Evolutionary conservation across 2,329 filamentous ascomycete species (phyloP).

Genomic region (Colletotrichum sp.): DNA sequence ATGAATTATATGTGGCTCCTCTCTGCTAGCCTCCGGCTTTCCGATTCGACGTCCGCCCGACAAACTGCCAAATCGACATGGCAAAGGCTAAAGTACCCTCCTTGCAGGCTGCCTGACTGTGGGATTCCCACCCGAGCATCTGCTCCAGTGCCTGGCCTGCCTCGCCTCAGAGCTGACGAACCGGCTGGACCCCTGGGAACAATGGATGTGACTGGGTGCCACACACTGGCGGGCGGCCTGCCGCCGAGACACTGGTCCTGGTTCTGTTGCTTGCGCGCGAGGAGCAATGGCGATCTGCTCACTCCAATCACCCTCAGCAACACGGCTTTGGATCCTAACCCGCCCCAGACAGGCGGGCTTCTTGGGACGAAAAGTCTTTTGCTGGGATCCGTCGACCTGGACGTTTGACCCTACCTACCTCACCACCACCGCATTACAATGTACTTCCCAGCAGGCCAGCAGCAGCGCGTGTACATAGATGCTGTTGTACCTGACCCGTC

Average conservation of each 20-base stretch:
- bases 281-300: slow-evolving; percentile 1
- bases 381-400: slow-evolving; percentile 4
- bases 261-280: neutral
- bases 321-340: neutral
- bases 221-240: neutral
- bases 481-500: neutral
- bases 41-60: slow-evolving; percentile 1
- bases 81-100: neutral
- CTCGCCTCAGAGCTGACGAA: neutral
- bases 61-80: neutral
- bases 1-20: neutral
- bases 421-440: neutral
- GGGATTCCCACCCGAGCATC: neutral
- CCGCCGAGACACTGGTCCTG: neutral
- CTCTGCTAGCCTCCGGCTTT: neutral
- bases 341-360: neutral
- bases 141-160: neutral
- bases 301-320: neutral
- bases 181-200: neutral
- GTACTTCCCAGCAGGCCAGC: neutral
- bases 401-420: neutral
- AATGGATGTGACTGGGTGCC: neutral
- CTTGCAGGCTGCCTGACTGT: neutral
- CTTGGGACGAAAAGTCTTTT: slow-evolving; percentile 10
- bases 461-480: neutral